A percentile compares a stretch with the other conserved stretches of the same genome.
Conservation (phyloP, 2,329 filamentous ascomycete genomes). For the Alternaria ethzedia region DNA sequence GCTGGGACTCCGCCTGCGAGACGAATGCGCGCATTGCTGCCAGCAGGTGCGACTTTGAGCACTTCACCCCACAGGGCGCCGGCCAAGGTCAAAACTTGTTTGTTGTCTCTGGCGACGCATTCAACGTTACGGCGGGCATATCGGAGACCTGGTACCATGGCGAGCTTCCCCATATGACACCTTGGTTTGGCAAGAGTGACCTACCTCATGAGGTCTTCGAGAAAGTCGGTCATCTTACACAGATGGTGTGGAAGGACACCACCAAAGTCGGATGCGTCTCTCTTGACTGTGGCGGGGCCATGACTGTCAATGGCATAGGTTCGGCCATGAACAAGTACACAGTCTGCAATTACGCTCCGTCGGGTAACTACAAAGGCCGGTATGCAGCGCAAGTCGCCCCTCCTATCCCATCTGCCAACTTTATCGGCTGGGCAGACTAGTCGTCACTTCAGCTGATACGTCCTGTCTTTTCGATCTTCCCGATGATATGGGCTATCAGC, state of each 20-base stretch:
- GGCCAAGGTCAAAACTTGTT: constrained; percentile 95
- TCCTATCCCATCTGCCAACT: constrained; percentile 39
- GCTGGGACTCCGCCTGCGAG: constrained; percentile 70
- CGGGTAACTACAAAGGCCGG: constrained; percentile 65
- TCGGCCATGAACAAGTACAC: constrained; percentile 56
- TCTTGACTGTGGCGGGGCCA: constrained; percentile 36
- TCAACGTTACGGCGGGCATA: constrained; percentile 70
- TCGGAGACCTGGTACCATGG: constrained; percentile 89
- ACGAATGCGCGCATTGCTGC: constrained; percentile 68
- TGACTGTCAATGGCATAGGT: constrained; percentile 26
- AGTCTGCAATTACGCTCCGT: constrained; percentile 84
- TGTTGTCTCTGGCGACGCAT: constrained; percentile 62
- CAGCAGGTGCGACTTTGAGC: constrained; percentile 77
- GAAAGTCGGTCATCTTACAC: constrained; percentile 45
- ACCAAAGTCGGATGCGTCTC: constrained; percentile 47
- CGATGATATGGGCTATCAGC: constrained; percentile 2
- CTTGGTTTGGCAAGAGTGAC: constrained; percentile 65
- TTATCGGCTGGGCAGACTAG: constrained; percentile 40
- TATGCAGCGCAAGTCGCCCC: constrained; percentile 61
- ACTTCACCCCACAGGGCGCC: constrained; percentile 50
- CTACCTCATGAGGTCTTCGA: constrained; percentile 56
- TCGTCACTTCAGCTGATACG: constrained; percentile 6
- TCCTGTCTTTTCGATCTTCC: neutral
- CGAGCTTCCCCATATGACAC: constrained; percentile 66
- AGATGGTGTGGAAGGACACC: constrained; percentile 48